Evolutionary conservation across 805 yeast species (phyloP), one percentile per base, ranked within the genome.

Genomic region (Kodamaea laetipori): DNA sequence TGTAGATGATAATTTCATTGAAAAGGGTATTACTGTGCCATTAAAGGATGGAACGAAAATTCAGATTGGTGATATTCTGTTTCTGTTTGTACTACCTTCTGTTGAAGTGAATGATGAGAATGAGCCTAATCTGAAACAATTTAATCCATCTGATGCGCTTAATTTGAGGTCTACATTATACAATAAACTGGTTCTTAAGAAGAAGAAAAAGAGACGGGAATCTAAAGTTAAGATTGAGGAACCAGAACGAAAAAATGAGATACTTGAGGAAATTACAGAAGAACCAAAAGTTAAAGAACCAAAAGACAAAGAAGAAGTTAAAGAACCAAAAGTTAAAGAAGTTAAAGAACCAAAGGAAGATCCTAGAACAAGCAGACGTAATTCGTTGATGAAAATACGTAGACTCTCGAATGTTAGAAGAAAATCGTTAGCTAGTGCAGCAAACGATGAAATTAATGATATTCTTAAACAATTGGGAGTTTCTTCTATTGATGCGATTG

Each of bases 41-140:
- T 69, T 94, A 37, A 73, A 73, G 16, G 88, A 92, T 64, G 86
- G 84, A 31, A 81, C 90, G 1, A 85, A 86, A 54, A 82, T 94
- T 39, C 98, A 94, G 62, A 88, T 94, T 30, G 98, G 97, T 10
- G 95, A 89, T 56, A 87, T 92, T 12, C 84, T 89, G 6, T 94
- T 94, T 63, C 78, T 81, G 39, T 94, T 94, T 63, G 85, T 92
- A 11, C 67, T 94, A 31, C 99, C 99, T 4, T 78, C 81, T 2
- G 69, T 80, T 16, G 84, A 78, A 37, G 60, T 71, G 6, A 64
- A 56, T 24, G 59, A 56, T 28, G 60, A 50, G 26, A 52, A 52
- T 7, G 43, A 47, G n/a, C 35, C 43, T 3, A 37, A 47, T 9
- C 25, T 41, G 8, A 37, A 66, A 7, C 74, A 73, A 18, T 69